These are phyloP conservation scores for Isochrysis galbana DNA, from an alignment of 78 protist species.

Conservation along the genomic window DNA sequence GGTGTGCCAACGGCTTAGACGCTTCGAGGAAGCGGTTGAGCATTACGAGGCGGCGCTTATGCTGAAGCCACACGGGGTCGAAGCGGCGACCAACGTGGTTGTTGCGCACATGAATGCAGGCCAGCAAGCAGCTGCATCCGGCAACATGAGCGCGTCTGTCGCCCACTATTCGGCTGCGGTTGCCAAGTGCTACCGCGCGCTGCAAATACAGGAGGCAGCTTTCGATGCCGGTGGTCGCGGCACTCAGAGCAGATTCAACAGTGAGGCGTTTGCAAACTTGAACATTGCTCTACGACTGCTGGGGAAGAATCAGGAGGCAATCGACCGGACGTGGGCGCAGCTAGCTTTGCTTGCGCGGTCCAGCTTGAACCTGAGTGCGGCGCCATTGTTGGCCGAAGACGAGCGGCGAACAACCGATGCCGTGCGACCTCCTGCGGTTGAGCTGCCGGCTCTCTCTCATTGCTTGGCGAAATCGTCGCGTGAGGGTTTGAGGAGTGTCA, in stretches of 20 bases:
- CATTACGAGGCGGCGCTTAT: neutral
- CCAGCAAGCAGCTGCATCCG: neutral
- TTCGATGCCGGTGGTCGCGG: neutral
- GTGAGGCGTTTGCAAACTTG: neutral
- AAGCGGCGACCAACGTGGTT: neutral
- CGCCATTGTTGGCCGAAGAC: neutral
- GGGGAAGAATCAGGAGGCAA: neutral
- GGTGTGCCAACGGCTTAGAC: neutral
- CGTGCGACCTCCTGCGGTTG: neutral
- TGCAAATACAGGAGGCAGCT: neutral
- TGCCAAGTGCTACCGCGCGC: neutral
- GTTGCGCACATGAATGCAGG: neutral
- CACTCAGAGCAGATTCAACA: neutral
- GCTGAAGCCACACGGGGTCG: neutral
- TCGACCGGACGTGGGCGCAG: neutral
- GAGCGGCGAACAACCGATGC: neutral
- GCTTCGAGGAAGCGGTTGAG: neutral
- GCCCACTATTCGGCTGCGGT: neutral
- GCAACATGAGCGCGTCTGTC: neutral
- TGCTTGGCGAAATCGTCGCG: too few relatives aligned
- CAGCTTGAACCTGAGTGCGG: neutral
- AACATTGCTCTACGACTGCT: neutral
- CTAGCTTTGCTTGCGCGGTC: neutral
- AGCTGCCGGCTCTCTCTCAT: neutral
- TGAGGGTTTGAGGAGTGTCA: too few relatives aligned